phyloP scores from a whole-genome alignment of 1,284 basidiomycete genomes.

The Cryptococcus maquisensis region DNA sequence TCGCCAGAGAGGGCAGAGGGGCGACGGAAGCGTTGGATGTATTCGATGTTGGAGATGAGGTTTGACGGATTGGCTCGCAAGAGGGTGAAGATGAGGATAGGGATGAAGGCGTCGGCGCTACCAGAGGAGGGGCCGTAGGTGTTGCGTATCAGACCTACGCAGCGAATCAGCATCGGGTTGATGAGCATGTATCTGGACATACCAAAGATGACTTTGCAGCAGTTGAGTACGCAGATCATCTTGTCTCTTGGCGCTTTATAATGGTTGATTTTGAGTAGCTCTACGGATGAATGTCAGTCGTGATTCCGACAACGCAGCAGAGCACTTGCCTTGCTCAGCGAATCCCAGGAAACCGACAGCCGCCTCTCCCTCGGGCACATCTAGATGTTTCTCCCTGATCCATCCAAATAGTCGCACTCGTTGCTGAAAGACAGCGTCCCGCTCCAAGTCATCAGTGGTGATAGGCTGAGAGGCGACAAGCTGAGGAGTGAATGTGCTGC shows the following conservation, averaged over 20 bases:
- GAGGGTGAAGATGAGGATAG: slow-evolving; percentile 91
- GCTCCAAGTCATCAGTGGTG: slow-evolving; percentile 91
- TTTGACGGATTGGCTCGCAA: slow-evolving; percentile 89
- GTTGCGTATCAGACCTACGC: slow-evolving; percentile 79
- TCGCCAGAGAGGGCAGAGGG: slow-evolving; percentile 87
- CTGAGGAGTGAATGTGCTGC: slow-evolving; percentile 84
- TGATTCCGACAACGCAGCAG: background rate
- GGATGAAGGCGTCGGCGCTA: slow-evolving; percentile 86
- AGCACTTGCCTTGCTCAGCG: slow-evolving; percentile 76
- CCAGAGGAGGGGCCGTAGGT: slow-evolving; percentile 57
- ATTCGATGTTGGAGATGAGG: slow-evolving; percentile 91
- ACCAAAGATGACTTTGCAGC: slow-evolving; percentile 99
- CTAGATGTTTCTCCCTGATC: slow-evolving; percentile 84
- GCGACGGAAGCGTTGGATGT: slow-evolving; percentile 91
- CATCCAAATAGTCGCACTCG: slow-evolving; percentile 88
- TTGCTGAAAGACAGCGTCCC: slow-evolving; percentile 83
- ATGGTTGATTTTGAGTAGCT: slow-evolving; percentile 93
- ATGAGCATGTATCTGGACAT: slow-evolving; percentile 27
- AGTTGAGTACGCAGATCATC: slow-evolving; percentile 94
- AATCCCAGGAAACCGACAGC: slow-evolving; percentile 83
- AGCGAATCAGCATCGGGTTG: slow-evolving; percentile 8
- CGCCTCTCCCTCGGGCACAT: slow-evolving; percentile 56
- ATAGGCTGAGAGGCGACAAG: slow-evolving; percentile 64
- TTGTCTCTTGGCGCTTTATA: slow-evolving; percentile 98
- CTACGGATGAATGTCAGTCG: slow-evolving; percentile 47